Evolutionary conservation across 371 early-diverging fungal species (phyloP).

Genomic region (Syncephalis fuscata): DNA sequence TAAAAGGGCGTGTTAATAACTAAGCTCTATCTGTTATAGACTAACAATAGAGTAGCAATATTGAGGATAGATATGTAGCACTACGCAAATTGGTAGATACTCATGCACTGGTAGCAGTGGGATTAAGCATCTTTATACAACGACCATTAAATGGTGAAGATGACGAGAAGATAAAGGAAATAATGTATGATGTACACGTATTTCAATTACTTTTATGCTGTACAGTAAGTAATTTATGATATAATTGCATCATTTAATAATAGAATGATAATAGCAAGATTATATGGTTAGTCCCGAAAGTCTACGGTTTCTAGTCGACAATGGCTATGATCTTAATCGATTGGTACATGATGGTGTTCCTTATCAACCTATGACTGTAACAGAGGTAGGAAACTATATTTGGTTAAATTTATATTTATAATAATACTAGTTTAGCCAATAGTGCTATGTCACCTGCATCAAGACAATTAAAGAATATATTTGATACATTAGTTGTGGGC

Average conservation of each 20-base stretch:
- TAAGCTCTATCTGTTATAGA: neutral
- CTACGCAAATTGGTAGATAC: constrained; percentile 39
- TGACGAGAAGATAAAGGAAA: neutral
- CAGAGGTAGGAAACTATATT: constrained; percentile 8
- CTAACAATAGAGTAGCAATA: no score
- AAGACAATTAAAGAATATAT: constrained; percentile 7
- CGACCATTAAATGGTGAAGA: constrained; percentile 2
- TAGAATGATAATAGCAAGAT: constrained; percentile 8
- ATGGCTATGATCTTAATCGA: constrained; percentile 68
- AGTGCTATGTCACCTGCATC: no score
- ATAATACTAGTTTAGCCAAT: no score
- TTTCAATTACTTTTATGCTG: no score
- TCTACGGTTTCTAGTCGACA: constrained; percentile 56
- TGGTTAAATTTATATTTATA: no score
- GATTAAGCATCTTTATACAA: constrained; percentile 43
- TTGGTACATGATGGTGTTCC: constrained; percentile 59
- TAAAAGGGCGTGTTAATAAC: no score
- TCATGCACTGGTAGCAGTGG: constrained; percentile 67
- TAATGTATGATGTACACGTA: no score
- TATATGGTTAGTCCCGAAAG: constrained; percentile 42
- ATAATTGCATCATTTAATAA: neutral
- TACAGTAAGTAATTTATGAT: no score
- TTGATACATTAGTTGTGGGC: constrained; percentile 13
- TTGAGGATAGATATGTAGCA: constrained; percentile 57
- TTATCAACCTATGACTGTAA: constrained; percentile 28